Base-by-base conservation (phyloP, 2,329 filamentous ascomycete genomes). In the Phyllosticta ampelicida region DNA sequence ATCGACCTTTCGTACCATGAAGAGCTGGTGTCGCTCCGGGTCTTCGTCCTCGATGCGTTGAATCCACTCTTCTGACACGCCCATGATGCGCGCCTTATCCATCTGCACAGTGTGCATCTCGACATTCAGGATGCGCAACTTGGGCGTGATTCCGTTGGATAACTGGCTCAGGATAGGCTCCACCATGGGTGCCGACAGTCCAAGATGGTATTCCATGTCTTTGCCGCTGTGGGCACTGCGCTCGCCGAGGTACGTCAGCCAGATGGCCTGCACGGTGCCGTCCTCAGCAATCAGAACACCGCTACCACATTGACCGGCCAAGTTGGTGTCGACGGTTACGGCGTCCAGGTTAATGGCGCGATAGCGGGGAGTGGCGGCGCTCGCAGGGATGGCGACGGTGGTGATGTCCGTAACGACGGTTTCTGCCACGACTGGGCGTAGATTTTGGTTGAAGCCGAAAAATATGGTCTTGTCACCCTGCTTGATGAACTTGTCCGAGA, bases 371-470 rank as follows among this genome's bases (percentile, higher is more conserved):
- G 94, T 92, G 1, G 90, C 85, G 0, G 89, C 86, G 73, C 95
- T 97, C 23, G 94, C 90, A 0, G 94, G 95, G 61, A 99, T 97
- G 0, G 91, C 90, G 2, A 97, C 94, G 1, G 94, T 94, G 10
- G 92, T 97, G 67, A 99, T 95, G 71, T 99, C 94, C 0, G 95
- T 99, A 13, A 99, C 90, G 0, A 87, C 90, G 0, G 94, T 97
- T 65, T 95, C 90, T 5, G 90, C 89, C 65, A 96, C 89, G 3
- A 97, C 92, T 48, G 96, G 89, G 36, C 92, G 85, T 61, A 92
- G 86, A 63, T 96, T 97, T 64, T 95, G 86, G 70, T 99, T 99
- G 77, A 96, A 95, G n/a, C 94, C 95, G 62, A 99, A 87, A 73
- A 99, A 99, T 64, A 96, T 91, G 0, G 91, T 96, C 59, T 92